Evolutionary conservation across 83 land plant species (phyloP), one percentile per base, ranked within the genome.

Genomic region (Picea mariana): DNA sequence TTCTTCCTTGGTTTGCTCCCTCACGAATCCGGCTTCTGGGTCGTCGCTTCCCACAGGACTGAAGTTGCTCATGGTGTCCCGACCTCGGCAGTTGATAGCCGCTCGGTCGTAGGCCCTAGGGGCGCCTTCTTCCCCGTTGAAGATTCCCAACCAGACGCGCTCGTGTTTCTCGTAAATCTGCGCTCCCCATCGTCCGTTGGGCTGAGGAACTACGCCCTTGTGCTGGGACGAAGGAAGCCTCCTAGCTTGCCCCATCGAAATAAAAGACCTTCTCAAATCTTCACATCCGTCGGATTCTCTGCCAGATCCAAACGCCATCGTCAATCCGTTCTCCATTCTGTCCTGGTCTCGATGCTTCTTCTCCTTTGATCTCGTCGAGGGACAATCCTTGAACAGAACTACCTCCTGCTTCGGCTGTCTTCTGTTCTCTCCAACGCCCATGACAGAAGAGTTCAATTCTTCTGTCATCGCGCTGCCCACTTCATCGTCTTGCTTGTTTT

Each of bases 1-100:
- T 77, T 92, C 94, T 5, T 87, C 63, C 81, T 92, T 92, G 81
- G 94, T 89, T 61, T 84, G 92, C 18, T 88, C 80, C 66, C 58
- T 75, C 58, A 89, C 67, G 87, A 92, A 92, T 1, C 27, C 47
- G 52, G 68, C 27, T 69, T 92, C 92, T 20, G 82, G 34, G 44
- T 62, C 60, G 76, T 13, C 83, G 42, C 27, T 68, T 47, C 62
- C 83, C 24, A 59, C 20, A 2, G 79, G 86, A 16, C 17, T 9
- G 81, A 88, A 86, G 52, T 88, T 88, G n/a, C 83, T 83, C 79
- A 83, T 82, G 8, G 90, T 89, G 63, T 88, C 90, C 4, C 83
- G 58, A 24, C 90, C 90, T 15, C 90, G 83, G 79, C 81, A 88
- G 68, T 86, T 88, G 79, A 86, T 23, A 13, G 90, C 90, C 23